These are phyloP conservation scores for Monascus purpureus DNA, from an alignment of 495 filamentous ascomycete genomes.

Conservation along the genomic window DNA sequence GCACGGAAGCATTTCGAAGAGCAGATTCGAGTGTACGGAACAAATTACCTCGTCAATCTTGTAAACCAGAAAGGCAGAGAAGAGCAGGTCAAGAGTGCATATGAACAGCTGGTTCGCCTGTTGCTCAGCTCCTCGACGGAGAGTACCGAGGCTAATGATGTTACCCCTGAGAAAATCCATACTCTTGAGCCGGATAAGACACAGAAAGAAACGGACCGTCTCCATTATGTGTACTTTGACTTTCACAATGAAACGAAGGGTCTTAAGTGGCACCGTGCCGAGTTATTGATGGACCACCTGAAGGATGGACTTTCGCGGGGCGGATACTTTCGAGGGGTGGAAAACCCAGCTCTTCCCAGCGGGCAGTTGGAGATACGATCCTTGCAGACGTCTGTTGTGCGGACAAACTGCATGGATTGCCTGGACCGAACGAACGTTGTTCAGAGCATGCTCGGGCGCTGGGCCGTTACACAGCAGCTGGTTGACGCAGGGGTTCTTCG, in stretches of 20 bases:
- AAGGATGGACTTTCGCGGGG: slow-evolving; percentile 55
- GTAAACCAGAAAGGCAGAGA: slow-evolving; percentile 93
- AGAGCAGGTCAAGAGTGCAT: slow-evolving; percentile 72
- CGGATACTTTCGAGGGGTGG: slow-evolving; percentile 84
- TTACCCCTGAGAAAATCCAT: slow-evolving; percentile 66
- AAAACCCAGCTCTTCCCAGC: slow-evolving; percentile 56
- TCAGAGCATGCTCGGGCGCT: slow-evolving; percentile 86
- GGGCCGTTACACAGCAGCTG: slow-evolving; percentile 74
- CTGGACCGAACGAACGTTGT: slow-evolving; percentile 96
- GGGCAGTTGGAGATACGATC: slow-evolving; percentile 65
- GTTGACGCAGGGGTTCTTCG: slow-evolving; percentile 63
- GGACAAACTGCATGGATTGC: slow-evolving; percentile 99
- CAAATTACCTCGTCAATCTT: slow-evolving; percentile 92
- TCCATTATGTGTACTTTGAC: slow-evolving; percentile 97
- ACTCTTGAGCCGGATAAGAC: slow-evolving; percentile 50
- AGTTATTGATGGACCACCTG: slow-evolving; percentile 70
- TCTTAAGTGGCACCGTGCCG: slow-evolving; percentile 81
- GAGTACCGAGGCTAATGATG: slow-evolving; percentile 36
- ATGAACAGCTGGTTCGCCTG: slow-evolving; percentile 70
- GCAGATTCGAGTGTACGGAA: slow-evolving; percentile 83
- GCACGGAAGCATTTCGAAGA: slow-evolving; percentile 80
- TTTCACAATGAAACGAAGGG: slow-evolving; percentile 96
- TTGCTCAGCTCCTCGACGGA: slow-evolving; percentile 59
- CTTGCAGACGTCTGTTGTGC: slow-evolving; percentile 71
- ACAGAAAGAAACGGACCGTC: slow-evolving; percentile 54